phyloP scores from a whole-genome alignment of 768 basidiomycete genomes.

The Tephrocybe sp. region DNA sequence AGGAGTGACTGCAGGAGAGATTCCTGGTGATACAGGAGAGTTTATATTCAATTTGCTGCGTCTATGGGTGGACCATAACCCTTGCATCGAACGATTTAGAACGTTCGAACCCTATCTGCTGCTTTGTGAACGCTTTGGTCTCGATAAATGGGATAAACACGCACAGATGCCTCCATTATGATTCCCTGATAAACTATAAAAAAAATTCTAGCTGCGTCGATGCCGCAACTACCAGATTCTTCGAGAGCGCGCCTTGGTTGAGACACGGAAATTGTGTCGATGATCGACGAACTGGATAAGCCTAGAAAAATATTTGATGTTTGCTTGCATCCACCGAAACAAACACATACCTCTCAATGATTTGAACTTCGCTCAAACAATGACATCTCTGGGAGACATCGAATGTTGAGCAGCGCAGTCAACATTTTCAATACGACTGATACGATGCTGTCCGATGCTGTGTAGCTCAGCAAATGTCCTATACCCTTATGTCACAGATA shows the following conservation, averaged over 20 bases:
- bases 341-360: slow-evolving; percentile 2
- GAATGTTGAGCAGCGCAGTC: too few relatives aligned
- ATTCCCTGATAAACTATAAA: background rate
- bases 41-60: slow-evolving; percentile 71
- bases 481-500: too few relatives aligned
- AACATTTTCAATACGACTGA: too few relatives aligned
- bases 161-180: slow-evolving; percentile 26
- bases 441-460: too few relatives aligned
- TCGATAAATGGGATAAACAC: slow-evolving; percentile 9
- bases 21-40: slow-evolving; percentile 27
- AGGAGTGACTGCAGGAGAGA: slow-evolving; percentile 22
- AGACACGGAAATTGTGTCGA: background rate
- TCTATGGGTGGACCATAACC: slow-evolving; percentile 69
- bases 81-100: slow-evolving; percentile 78
- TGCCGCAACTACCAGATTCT: background rate
- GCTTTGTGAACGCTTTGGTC: slow-evolving; percentile 28
- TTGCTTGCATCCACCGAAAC: background rate
- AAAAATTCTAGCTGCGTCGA: too few relatives aligned
- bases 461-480: too few relatives aligned
- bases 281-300: background rate
- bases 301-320: slow-evolving; percentile 4
- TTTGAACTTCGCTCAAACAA: background rate
- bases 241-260: background rate
- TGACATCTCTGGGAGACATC: too few relatives aligned
- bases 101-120: slow-evolving; percentile 70